Base-by-base conservation (phyloP, 2,329 filamentous ascomycete genomes). In the Penicillium sp. region DNA sequence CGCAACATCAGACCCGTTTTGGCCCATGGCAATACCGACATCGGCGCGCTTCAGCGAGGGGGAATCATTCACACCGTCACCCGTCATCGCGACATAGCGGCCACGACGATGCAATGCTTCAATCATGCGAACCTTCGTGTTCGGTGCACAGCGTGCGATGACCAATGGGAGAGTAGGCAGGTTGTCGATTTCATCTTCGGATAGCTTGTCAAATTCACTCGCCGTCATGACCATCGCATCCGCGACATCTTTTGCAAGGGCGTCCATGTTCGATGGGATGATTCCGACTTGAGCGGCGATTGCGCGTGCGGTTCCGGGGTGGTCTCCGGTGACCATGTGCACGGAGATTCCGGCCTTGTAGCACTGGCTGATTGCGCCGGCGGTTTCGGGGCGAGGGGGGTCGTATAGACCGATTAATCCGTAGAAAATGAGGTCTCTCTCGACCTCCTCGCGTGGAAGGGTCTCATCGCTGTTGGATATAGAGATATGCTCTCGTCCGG, bases 381-480 rank as follows among this genome's bases (percentile, higher is more conserved):
- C 89, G 0, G 92, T 92, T 76, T 96, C 92, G 2, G 86, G 85
- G 1, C 92, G 90, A 54, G 91, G 92, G 3, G 92, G 92, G 65
- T 96, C 92, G 70, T 95, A 93, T 61, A 96, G 88, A 55, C 91
- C 92, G 49, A 90, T 88, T 10, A 96, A 82, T n/a, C 92, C 93
- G 14, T 91, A 83, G 60, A 96, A 90, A 3, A 81, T 83, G 31
- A 96, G 83, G 29, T 85, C 80, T 35, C 79, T 78, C 70, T 96
- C 92, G 14, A 93, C 82, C 4, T 81, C 75, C 6, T 79, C 76
- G 6, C 92, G 89, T 19, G 67, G 61, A 23, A 69, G 66, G 7
- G 66, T 61, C 13, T 67, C 66, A 3, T 49, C 42, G 8, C 64
- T 65, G 27, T 45, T 56, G 1, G 16, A 44, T 27, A 13, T n/a